Evolutionary conservation across 768 basidiomycete genomes (phyloP), one percentile per base, ranked within the genome.

Genomic region (Candolleomyces aberdarensis): DNA sequence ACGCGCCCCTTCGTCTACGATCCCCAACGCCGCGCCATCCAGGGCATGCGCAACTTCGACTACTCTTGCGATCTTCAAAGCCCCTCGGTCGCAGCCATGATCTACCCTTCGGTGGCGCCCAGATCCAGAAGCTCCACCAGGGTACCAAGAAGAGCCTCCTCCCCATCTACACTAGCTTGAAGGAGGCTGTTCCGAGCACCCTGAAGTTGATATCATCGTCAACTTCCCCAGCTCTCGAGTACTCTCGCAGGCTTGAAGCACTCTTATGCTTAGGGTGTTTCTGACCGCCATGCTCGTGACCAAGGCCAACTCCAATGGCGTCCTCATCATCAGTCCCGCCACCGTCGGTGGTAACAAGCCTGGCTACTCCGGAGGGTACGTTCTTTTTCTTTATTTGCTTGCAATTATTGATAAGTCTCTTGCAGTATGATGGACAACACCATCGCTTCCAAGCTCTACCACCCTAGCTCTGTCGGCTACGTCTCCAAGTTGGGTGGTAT

Each of bases 61-160:
- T 99, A 88, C 80, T 94, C 94, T 15, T 99, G 97, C 78, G 96
- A 95, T 17, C 91, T 97, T 64, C 75, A 84, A 50, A 84, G 89
- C n/a, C 95, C 96, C 41, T 91, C 88, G 50, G 96, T 98, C 65
- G 95, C 96, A 31, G 96, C 96, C 47, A 99, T 98, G 96, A 96
- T 99, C 72, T 99, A 99, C 76, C 96, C 72, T 99, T 99, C 76
- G 97, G 96, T 71, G 96, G 96, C 20, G 96, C 98, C 79, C 97
- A 98, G 80, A 96, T 98, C 76, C 97, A 98, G 80, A 99, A 99
- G 81, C 97, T 98, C 85, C 98, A 99, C 85, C 98, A 97, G 97
- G 97, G 97, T 58, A 98, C 97, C 46, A 94, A 93, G 81, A 97
- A 99, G 83, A 96, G 96, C 3, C 88, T 98, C 51, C 86, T 98